Evolutionary conservation across 305 asterid genomes (phyloP).

Genomic region (Rubia peregrina): DNA sequence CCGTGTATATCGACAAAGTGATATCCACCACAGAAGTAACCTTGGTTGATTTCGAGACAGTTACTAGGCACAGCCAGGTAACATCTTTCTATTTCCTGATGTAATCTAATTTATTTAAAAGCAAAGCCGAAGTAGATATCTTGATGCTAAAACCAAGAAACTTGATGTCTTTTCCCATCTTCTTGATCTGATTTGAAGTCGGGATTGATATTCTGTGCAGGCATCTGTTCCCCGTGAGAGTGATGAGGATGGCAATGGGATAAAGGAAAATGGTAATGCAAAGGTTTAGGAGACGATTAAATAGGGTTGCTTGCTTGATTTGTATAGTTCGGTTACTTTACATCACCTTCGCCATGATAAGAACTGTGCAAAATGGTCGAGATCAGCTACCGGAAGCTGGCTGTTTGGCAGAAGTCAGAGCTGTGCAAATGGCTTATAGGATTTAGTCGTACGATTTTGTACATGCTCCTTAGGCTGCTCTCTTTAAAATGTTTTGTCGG

Average conservation of each 20-base stretch:
- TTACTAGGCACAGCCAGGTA: conserved; percentile 42
- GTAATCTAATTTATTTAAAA: neutral
- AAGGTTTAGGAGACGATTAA: neutral
- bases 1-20: conserved; percentile 59
- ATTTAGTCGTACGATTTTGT: neutral
- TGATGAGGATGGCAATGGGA: neutral
- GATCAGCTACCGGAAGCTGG: neutral
- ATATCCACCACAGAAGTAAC: conserved; percentile 62
- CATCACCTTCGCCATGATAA: neutral
- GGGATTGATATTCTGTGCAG: neutral
- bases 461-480: neutral
- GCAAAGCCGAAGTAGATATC: neutral
- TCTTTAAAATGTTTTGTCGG: neutral
- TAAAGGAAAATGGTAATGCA: neutral
- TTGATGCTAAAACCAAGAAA: neutral
- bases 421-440: neutral
- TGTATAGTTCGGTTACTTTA: neutral
- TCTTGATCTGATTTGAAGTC: neutral
- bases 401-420: neutral
- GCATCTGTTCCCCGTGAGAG: neutral
- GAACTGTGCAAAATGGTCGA: neutral
- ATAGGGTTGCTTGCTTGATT: neutral
- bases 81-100: neutral
- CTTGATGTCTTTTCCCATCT: neutral
- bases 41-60: conserved; percentile 36